Evolutionary conservation across 208 protist species (phyloP), one percentile per base, ranked within the genome.

Genomic region (Leishmania lainsoni): DNA sequence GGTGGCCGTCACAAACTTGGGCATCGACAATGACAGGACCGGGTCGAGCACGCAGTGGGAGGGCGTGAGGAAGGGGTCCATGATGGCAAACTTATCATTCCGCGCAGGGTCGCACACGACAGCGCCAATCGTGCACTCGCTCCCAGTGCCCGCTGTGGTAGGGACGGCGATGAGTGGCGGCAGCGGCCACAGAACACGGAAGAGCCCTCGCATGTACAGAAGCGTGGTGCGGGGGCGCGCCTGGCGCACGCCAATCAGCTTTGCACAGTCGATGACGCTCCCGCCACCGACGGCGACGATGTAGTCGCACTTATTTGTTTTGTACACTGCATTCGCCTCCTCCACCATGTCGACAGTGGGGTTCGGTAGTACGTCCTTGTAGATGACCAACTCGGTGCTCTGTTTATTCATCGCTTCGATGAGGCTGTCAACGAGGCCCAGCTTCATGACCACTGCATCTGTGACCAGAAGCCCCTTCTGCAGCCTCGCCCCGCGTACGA

Each of bases 131-230:
- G 95, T 98, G 73, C 91, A 92, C 87, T 98, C 95, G 39, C 90
- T 95, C 71, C 94, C 95, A 16, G 94, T 98, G 59, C 94, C 95
- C 29, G 93, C 90, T 22, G 95, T 97, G 2, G 95, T 98, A 2
- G 95, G 94, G 3, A 98, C 88, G 35, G 86, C 88, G 48, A 95
- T 78, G 39, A 94, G 81, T 5, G 83, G 86, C 45, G 90, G 90
- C 80, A 92, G 73, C 73, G 75, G 56, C 82, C 87, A 87, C 66
- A 91, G 65, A 42, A 93, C 84, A 32, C 84, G 77, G 75, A 91
- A 74, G 72, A 93, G 56, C 26, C 91, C 91, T 0, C 81, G 81
- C 90, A 93, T 86, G 70, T 83, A 69, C 16, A 39, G 49, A 20
- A 96, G 66, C 32, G 90, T 75, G 5, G 89, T 94, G 72, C 83